A percentile compares a stretch with the other conserved stretches of the same genome.
Conservation (phyloP, 2,329 filamentous ascomycete species). For the Phoma sp. region DNA sequence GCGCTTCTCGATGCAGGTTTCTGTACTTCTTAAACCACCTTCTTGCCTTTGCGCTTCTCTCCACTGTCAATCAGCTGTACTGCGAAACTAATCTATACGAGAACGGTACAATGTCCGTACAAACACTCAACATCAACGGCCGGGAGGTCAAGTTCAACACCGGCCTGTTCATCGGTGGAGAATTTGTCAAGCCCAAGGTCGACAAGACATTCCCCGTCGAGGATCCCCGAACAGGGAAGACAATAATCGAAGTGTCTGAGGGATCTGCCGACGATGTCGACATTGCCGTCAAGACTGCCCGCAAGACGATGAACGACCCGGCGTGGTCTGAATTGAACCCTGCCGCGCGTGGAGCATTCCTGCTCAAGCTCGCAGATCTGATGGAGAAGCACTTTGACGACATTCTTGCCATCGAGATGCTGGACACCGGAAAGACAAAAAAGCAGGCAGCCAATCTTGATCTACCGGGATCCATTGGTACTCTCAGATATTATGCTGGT, state of each 20-base stretch:
- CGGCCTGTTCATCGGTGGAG: slow-evolving; percentile 54
- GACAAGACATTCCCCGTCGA: slow-evolving; percentile 20
- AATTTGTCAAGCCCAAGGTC: slow-evolving; percentile 47
- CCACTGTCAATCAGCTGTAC: too few relatives aligned
- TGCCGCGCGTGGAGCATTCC: slow-evolving; percentile 4
- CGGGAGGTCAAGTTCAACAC: slow-evolving; percentile 25
- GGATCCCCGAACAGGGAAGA: slow-evolving; percentile 22
- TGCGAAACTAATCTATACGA: not conserved
- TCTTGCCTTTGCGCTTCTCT: not conserved
- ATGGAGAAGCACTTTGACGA: slow-evolving; percentile 17
- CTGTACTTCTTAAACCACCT: not conserved
- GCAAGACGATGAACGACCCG: slow-evolving; percentile 13
- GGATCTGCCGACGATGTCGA: slow-evolving; percentile 14
- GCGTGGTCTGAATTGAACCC: slow-evolving; percentile 12
- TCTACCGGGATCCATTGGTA: slow-evolving; percentile 63
- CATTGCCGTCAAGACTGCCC: slow-evolving; percentile 11
- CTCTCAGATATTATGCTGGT: slow-evolving; percentile 76
- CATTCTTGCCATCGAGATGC: slow-evolving; percentile 14
- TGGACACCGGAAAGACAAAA: slow-evolving; percentile 14
- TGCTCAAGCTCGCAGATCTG: slow-evolving; percentile 12
- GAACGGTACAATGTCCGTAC: slow-evolving; percentile 4
- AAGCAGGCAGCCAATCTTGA: slow-evolving; percentile 56
- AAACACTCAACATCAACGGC: slow-evolving; percentile 15
- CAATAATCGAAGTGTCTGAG: slow-evolving; percentile 14
- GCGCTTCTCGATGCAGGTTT: not conserved